Percentiles rank a stretch among this genome's conserved stretches.
Evolutionary conservation across 768 basidiomycete genomes (phyloP).

Genomic region (Tylopilus intermedius): DNA sequence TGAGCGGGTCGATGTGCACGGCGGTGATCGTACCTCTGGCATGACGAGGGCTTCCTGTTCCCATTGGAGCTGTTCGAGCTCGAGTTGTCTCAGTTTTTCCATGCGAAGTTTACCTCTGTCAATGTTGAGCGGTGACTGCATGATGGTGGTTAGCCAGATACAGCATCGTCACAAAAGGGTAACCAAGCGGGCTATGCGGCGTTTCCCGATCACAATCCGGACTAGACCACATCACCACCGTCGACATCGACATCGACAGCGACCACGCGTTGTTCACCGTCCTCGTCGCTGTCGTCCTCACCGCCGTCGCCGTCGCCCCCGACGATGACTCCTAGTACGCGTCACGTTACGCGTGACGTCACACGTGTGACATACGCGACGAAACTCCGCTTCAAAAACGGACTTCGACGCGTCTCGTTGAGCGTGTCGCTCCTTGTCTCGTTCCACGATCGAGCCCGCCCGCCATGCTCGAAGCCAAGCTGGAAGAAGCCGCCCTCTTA

Average conservation of each 20-base stretch:
- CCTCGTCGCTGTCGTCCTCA: background rate
- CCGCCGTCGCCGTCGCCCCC: slow-evolving; percentile 2
- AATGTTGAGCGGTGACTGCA: slow-evolving; percentile 26
- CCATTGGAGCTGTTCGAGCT: slow-evolving; percentile 49
- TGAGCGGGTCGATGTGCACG: slow-evolving; percentile 1
- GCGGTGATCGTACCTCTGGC: slow-evolving; percentile 42
- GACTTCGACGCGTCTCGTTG: slow-evolving; percentile 26
- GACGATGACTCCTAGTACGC: background rate
- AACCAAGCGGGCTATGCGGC: background rate
- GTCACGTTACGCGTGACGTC: slow-evolving; percentile 28
- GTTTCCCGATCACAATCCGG: slow-evolving; percentile 10
- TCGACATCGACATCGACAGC: background rate
- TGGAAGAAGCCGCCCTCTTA: slow-evolving; percentile 79
- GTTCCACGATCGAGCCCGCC: slow-evolving; percentile 5
- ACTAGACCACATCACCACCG: background rate
- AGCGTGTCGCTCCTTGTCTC: slow-evolving; percentile 12
- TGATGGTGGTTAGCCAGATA: background rate
- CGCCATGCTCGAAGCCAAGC: slow-evolving; percentile 85
- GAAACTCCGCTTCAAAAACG: slow-evolving; percentile 33
- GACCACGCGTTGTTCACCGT: background rate
- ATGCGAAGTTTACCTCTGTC: slow-evolving; percentile 45
- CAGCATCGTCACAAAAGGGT: background rate
- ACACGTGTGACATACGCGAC: slow-evolving; percentile 28
- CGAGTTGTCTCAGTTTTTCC: slow-evolving; percentile 43
- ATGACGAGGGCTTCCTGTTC: slow-evolving; percentile 54